These are phyloP conservation scores for Choiromyces venosus DNA, from an alignment of 495 filamentous ascomycete species.

Conservation along the genomic window DNA sequence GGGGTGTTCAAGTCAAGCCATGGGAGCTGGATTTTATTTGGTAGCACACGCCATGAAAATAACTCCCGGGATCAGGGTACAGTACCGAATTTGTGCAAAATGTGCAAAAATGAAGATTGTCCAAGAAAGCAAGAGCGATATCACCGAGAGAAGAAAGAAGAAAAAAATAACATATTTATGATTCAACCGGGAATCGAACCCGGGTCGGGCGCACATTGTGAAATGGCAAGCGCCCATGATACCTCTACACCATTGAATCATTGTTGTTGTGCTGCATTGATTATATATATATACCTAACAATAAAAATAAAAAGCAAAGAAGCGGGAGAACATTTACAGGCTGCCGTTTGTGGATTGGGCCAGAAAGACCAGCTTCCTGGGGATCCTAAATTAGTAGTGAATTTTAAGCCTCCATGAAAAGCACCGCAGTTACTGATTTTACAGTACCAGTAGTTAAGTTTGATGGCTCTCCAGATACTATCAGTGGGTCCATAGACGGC, in stretches of 20 bases:
- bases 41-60: background rate
- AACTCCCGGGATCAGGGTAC: background rate
- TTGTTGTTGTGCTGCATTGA: too few species aligned
- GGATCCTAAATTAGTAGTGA: background rate
- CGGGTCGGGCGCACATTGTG: conserved; percentile 36
- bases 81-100: too few species aligned
- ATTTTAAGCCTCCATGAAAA: background rate
- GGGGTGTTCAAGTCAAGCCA: background rate
- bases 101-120: too few species aligned
- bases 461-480: too few species aligned
- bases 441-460: too few species aligned
- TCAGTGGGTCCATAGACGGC: too few species aligned
- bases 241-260: conserved; percentile 41
- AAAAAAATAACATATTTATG: background rate
- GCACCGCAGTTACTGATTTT: too few species aligned
- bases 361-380: background rate
- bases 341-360: too few species aligned
- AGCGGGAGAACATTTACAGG: too few species aligned
- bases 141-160: conserved; percentile 1
- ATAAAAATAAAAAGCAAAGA: too few species aligned
- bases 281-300: too few species aligned
- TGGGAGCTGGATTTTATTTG: background rate
- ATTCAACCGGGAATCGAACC: conserved; percentile 41
- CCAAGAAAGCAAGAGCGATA: too few species aligned
- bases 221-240: conserved; percentile 39